A percentile compares a stretch with the other conserved stretches of the same genome.
Conservation (phyloP, 805 yeast genomes). For the Cephaloascus fragrans region DNA sequence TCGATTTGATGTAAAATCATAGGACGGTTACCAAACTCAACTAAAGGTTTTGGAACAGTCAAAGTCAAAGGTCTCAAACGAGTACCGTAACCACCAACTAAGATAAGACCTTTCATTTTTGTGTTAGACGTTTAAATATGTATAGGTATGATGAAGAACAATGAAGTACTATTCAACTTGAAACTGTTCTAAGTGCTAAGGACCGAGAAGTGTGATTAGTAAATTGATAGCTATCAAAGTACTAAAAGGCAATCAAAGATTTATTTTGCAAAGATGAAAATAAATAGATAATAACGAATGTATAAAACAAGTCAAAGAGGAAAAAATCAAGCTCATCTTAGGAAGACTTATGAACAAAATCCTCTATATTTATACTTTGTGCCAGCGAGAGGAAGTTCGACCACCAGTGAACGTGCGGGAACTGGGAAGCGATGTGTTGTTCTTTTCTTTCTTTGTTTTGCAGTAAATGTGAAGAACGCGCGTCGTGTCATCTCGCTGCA, state of each 20-base stretch:
- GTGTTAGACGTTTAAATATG: constrained; percentile 5
- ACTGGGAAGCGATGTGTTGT: too few species aligned
- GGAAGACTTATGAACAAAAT: too few species aligned
- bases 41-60: constrained; percentile 93
- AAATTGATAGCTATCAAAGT: neutral
- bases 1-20: constrained; percentile 98
- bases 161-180: neutral
- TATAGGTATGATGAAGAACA: constrained; percentile 1
- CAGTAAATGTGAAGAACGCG: too few species aligned
- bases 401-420: too few species aligned
- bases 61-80: constrained; percentile 98
- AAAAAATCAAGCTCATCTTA: too few species aligned
- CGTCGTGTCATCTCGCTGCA: too few species aligned
- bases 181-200: constrained; percentile 3
- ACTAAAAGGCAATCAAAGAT: neutral
- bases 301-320: neutral
- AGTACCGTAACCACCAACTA: constrained; percentile 99
- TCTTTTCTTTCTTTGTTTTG: too few species aligned
- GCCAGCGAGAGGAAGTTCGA: too few species aligned
- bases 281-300: neutral
- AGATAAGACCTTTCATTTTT: constrained; percentile 93
- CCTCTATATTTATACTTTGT: too few species aligned
- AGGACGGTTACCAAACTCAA: constrained; percentile 97
- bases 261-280: neutral
- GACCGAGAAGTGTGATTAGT: neutral